phyloP scores from a whole-genome alignment of 371 early-diverging fungal species.

The Blakeslea trispora region DNA sequence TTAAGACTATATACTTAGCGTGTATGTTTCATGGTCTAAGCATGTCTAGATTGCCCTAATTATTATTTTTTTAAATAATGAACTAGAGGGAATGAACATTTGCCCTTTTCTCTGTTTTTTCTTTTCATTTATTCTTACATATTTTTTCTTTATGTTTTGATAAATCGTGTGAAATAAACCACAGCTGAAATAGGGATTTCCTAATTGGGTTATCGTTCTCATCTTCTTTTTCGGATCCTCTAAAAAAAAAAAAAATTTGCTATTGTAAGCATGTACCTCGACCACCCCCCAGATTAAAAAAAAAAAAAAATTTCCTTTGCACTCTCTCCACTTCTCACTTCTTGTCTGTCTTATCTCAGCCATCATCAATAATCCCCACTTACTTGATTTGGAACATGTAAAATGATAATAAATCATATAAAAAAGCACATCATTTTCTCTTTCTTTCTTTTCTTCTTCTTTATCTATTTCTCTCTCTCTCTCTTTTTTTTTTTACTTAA shows the following conservation, averaged over 20 bases:
- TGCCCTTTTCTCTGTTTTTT: not conserved
- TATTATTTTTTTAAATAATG: too few relatives aligned
- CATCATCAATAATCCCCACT: slow-evolving; percentile 20
- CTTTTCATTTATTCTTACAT: slow-evolving; percentile 2
- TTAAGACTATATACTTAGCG: too few relatives aligned
- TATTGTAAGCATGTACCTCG: slow-evolving; percentile 18
- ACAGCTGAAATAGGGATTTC: slow-evolving; percentile 18
- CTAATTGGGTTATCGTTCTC: slow-evolving; percentile 28
- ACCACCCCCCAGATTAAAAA: not conserved
- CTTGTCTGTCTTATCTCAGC: slow-evolving; percentile 18
- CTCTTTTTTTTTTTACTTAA: slow-evolving; percentile 13
- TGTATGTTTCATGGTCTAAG: too few relatives aligned
- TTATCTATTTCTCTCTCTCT: slow-evolving; percentile 8
- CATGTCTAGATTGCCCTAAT: too few relatives aligned
- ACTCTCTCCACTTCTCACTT: slow-evolving; percentile 1
- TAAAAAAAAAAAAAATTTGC: slow-evolving; percentile 12
- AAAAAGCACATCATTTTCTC: too few relatives aligned
- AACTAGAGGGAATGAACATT: too few relatives aligned
- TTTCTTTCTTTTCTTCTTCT: too few relatives aligned
- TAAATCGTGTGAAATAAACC: slow-evolving; percentile 28
- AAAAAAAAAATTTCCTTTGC: slow-evolving; percentile 6
- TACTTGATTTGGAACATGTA: slow-evolving; percentile 3
- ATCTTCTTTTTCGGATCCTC: slow-evolving; percentile 20
- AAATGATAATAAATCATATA: slow-evolving; percentile 7
- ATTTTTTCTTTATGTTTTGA: not conserved